Base-by-base conservation (phyloP, 768 basidiomycete genomes). In the Boletus speciosus region DNA sequence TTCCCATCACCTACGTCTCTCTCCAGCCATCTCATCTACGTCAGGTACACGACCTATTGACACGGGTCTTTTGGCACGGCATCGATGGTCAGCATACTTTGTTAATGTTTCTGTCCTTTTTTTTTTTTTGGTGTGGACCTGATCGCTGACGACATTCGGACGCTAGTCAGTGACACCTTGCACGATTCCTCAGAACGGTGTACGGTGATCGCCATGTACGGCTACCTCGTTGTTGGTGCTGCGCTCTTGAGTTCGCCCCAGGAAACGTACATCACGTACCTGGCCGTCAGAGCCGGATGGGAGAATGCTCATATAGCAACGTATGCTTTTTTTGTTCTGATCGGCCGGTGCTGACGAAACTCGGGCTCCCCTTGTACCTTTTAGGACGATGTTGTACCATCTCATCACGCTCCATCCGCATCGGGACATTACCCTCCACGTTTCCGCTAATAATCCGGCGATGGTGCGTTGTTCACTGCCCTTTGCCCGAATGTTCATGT, bases 261-360 rank as follows among this genome's bases (percentile, higher is more conserved):
- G 46, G 87, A 90, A 66, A 85, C 87, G 4, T 93, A 93, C 61
- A 89, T 93, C 49, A 90, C 88, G 19, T 93, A 90, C 58, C 76
- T 93, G 15, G 85, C 78, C 37, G 90, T 93, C 47, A 84, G 79
- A 61, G 76, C 84, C 16, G 89, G 90, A 10, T 93, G 90, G 90
- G 86, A 92, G 51, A 86, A 86, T 61, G 76, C 83, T 4, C 82
- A 85, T 52, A 86, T 93, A 53, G 90, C 88, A 32, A 86, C 85
- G 90, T 88, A 61, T 10, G 70, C 69, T 42, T 15, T 10, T 56
- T 15, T 9, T 19, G 11, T 44, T 32, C 8, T 16, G 8, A 11
- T 41, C 11, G 12, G 7, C 9, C 3, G 23, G 12, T 42, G 1
- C 14, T 6, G 19, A 14, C 31, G 41, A n/a, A 21, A 14, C 3